These are phyloP conservation scores for Coemansia sp. DNA, from an alignment of 192 early-diverging fungal genomes.

Conservation along the genomic window DNA sequence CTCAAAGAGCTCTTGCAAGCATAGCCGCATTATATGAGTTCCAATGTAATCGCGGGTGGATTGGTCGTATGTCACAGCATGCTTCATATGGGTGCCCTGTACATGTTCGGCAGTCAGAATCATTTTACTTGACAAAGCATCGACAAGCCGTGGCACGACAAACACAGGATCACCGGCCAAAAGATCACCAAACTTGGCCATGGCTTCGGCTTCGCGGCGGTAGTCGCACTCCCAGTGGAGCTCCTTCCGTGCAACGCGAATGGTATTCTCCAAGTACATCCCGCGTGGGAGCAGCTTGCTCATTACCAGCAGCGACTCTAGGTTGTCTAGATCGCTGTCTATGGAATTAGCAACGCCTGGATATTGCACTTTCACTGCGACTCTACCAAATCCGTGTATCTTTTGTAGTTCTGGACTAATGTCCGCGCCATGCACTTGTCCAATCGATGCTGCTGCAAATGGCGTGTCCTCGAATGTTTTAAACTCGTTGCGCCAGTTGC, in stretches of 20 bases:
- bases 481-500: conserved; percentile 72
- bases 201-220: conserved; percentile 76
- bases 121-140: conserved; percentile 66
- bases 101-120: conserved; percentile 83
- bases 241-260: conserved; percentile 85
- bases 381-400: conserved; percentile 30
- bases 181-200: conserved; percentile 66
- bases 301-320: conserved; percentile 77
- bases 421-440: conserved; percentile 74
- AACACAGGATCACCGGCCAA: conserved; percentile 63
- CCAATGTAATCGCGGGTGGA: conserved; percentile 66
- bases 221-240: conserved; percentile 96
- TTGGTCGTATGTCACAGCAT: conserved; percentile 62
- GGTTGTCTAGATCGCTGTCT: conserved; percentile 82
- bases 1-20: conserved; percentile 86
- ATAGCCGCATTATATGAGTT: conserved; percentile 73
- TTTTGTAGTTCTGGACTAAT: conserved; percentile 24
- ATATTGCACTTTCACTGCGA: conserved; percentile 97
- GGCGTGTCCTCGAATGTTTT: conserved; percentile 73
- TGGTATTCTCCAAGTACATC: conserved; percentile 95
- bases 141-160: conserved; percentile 73
- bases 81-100: conserved; percentile 68
- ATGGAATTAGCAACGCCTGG: conserved; percentile 90
- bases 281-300: conserved; percentile 86
- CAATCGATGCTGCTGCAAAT: conserved; percentile 91